These are phyloP conservation scores for Exophiala sideris DNA, from an alignment of 2,329 filamentous ascomycete species.

Conservation along the genomic window DNA sequence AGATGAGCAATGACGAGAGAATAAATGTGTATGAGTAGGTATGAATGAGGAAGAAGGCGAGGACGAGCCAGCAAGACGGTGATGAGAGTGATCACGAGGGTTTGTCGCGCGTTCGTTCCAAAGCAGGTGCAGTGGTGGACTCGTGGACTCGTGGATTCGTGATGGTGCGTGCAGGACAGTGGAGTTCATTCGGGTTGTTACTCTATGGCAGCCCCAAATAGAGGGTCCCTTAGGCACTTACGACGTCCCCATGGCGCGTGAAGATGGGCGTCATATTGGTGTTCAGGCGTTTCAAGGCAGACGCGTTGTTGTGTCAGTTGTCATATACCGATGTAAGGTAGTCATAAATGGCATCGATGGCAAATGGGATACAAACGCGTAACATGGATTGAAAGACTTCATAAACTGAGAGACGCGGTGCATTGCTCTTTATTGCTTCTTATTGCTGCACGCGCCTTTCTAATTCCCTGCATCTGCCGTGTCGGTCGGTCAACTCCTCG, in stretches of 20 bases:
- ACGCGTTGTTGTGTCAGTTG: constrained; percentile 13
- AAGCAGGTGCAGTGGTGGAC: too few relatives aligned
- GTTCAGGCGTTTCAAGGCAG: constrained; percentile 13
- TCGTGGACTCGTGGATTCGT: background rate
- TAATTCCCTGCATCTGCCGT: background rate
- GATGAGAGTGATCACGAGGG: background rate
- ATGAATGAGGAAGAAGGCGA: background rate
- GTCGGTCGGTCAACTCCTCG: background rate
- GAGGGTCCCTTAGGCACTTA: background rate
- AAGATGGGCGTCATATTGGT: background rate
- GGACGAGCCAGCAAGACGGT: background rate
- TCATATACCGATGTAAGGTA: background rate
- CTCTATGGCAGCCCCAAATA: background rate
- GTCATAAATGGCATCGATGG: background rate
- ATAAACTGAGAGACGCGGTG: background rate
- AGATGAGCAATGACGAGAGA: too few relatives aligned
- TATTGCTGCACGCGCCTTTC: background rate
- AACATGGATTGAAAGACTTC: background rate
- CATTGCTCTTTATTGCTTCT: background rate
- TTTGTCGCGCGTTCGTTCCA: background rate
- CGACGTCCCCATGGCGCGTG: background rate
- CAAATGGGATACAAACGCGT: background rate
- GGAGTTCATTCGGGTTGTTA: background rate
- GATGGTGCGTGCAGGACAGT: background rate
- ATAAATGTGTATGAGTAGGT: too few relatives aligned